These are phyloP conservation scores for Apiospora saccharicola DNA, from an alignment of 2,329 filamentous ascomycete genomes.

Conservation along the genomic window DNA sequence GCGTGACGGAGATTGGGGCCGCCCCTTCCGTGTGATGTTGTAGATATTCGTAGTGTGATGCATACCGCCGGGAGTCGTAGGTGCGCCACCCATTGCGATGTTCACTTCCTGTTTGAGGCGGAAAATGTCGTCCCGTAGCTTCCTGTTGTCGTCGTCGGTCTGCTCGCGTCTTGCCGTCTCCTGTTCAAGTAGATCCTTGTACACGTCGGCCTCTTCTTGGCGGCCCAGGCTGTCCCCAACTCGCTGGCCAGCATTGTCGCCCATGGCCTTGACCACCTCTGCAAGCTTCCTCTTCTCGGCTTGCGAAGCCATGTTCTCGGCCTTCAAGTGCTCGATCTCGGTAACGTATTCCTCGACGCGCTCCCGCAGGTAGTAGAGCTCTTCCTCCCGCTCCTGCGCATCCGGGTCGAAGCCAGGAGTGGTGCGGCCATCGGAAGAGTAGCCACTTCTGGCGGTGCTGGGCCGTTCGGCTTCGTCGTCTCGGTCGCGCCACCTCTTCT, in stretches of 20 bases:
- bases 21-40: slow-evolving; percentile 66
- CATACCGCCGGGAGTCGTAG: slow-evolving; percentile 44
- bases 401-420: slow-evolving; percentile 65
- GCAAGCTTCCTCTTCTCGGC: slow-evolving; percentile 86
- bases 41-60: slow-evolving; percentile 72
- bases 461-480: slow-evolving; percentile 67
- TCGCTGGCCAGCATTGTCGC: slow-evolving; percentile 53
- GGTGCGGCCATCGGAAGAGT: slow-evolving; percentile 65
- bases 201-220: slow-evolving; percentile 79
- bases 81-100: slow-evolving; percentile 32
- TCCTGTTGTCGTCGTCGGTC: slow-evolving; percentile 86
- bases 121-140: slow-evolving; percentile 83
- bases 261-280: slow-evolving; percentile 73
- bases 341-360: slow-evolving; percentile 83
- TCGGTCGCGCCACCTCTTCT: slow-evolving; percentile 72
- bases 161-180: slow-evolving; percentile 90
- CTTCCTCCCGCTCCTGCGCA: slow-evolving; percentile 78
- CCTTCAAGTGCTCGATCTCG: slow-evolving; percentile 82
- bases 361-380: slow-evolving; percentile 84
- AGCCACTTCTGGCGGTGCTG: slow-evolving; percentile 63
- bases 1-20: slow-evolving; percentile 53
- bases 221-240: slow-evolving; percentile 56
- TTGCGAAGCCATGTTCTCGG: slow-evolving; percentile 80
- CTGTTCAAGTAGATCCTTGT: slow-evolving; percentile 92
- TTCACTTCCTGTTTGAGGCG: slow-evolving; percentile 70